Evolutionary conservation across 768 basidiomycete species (phyloP).

Genomic region (Phylloporus sp.): DNA sequence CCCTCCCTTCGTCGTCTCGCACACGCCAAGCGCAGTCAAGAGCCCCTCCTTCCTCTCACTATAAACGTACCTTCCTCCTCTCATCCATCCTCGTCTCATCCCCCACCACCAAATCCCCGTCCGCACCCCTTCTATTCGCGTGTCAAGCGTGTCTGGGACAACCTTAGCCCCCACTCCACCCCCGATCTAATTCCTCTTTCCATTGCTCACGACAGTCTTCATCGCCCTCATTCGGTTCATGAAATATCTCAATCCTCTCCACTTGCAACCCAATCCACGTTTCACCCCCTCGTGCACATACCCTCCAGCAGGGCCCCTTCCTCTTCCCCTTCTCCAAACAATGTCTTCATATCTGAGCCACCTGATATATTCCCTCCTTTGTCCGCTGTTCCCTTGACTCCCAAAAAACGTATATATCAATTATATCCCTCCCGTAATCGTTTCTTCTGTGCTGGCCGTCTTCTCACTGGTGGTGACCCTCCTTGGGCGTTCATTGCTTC

Average conservation of each 20-base stretch:
- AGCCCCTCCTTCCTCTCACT: constrained; percentile 61
- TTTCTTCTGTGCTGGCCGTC: constrained; percentile 68
- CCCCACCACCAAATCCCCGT: background rate
- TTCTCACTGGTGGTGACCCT: constrained; percentile 84
- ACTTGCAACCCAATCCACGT: constrained; percentile 9
- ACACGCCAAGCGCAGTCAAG: constrained; percentile 61
- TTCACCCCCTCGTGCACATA: constrained; percentile 25
- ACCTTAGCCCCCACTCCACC: constrained; percentile 49
- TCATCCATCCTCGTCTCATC: background rate
- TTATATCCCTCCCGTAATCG: constrained; percentile 68
- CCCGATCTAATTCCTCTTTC: constrained; percentile 26
- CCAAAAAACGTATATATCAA: constrained; percentile 52
- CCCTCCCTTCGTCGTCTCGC: constrained; percentile 32
- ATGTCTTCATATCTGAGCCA: constrained; percentile 29
- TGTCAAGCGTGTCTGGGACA: constrained; percentile 56
- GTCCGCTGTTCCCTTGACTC: constrained; percentile 30
- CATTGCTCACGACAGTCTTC: background rate
- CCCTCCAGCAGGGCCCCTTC: constrained; percentile 22
- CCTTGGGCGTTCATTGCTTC: constrained; percentile 76
- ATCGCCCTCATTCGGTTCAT: constrained; percentile 12
- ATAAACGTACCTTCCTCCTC: background rate
- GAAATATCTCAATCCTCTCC: constrained; percentile 5
- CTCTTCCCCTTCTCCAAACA: constrained; percentile 26
- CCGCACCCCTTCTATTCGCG: constrained; percentile 29
- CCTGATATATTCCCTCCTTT: constrained; percentile 30